These are phyloP conservation scores for Cadophora sp. DNA, from an alignment of 2,329 filamentous ascomycete genomes.

Conservation along the genomic window DNA sequence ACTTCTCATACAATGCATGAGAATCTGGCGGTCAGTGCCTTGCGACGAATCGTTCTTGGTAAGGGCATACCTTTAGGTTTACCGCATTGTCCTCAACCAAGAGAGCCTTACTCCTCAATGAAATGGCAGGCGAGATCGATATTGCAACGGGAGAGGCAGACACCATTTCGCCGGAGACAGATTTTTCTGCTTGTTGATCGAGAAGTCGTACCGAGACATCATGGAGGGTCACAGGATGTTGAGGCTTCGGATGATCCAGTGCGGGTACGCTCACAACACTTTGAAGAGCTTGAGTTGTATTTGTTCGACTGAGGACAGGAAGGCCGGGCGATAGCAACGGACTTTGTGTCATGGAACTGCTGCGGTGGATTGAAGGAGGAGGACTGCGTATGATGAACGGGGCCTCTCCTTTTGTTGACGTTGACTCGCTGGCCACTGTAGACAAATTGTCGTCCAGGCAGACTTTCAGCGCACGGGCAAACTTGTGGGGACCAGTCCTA, in stretches of 20 bases:
- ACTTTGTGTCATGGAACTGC: neutral
- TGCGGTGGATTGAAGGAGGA: neutral
- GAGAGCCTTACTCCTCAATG: constrained; percentile 36
- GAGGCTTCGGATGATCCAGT: neutral
- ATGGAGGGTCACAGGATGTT: neutral
- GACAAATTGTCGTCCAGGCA: constrained; percentile 25
- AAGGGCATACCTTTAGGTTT: constrained; percentile 43
- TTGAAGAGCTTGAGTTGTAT: no score
- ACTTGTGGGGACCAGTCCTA: constrained; percentile 37
- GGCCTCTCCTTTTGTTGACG: neutral
- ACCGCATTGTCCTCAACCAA: constrained; percentile 51
- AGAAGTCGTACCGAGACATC: neutral
- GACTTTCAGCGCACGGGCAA: constrained; percentile 28
- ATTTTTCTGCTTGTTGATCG: neutral
- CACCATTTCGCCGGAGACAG: neutral
- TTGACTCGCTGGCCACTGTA: neutral
- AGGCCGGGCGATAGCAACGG: no score
- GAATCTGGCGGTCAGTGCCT: constrained; percentile 25
- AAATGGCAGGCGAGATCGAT: neutral
- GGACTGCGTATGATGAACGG: neutral
- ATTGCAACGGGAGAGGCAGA: neutral
- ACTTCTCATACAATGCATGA: constrained; percentile 38
- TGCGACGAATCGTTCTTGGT: neutral
- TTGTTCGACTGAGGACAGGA: no score
- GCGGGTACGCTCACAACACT: neutral